Evolutionary conservation across 345 rosid genomes (phyloP).

Genomic region (Eucalyptus microcorys): DNA sequence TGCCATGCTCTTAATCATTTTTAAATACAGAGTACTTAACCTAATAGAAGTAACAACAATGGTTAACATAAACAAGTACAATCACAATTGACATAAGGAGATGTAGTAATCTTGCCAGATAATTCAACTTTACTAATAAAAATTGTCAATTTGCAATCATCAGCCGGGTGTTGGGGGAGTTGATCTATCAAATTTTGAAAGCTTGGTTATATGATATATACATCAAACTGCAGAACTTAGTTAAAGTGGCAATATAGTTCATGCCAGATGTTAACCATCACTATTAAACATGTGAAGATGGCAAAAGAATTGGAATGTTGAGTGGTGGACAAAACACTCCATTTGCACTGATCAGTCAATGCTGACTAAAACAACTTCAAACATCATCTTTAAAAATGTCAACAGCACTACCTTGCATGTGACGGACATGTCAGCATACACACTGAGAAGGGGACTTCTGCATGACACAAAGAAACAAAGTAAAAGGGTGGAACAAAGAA

Average conservation of each 20-base stretch:
- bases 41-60: neutral
- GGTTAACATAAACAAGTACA: neutral
- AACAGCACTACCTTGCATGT: slow-evolving; percentile 66
- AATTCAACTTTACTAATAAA: neutral
- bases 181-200: neutral
- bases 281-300: neutral
- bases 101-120: neutral
- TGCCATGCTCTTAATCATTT: neutral
- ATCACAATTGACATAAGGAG: neutral
- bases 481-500: neutral
- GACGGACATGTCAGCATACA: slow-evolving; percentile 94
- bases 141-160: neutral
- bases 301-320: neutral
- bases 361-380: neutral
- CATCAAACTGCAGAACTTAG: neutral
- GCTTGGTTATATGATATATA: neutral
- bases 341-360: neutral
- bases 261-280: neutral
- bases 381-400: neutral
- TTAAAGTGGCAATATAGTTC: neutral
- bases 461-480: neutral
- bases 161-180: neutral
- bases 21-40: neutral
- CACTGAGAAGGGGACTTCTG: slow-evolving; percentile 93
- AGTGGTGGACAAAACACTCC: neutral